A percentile compares a stretch with the other conserved stretches of the same genome.
These are phyloP conservation scores for Sicyos baderoa DNA, from an alignment of 306 rosid genomes.

Conservation along the genomic window DNA sequence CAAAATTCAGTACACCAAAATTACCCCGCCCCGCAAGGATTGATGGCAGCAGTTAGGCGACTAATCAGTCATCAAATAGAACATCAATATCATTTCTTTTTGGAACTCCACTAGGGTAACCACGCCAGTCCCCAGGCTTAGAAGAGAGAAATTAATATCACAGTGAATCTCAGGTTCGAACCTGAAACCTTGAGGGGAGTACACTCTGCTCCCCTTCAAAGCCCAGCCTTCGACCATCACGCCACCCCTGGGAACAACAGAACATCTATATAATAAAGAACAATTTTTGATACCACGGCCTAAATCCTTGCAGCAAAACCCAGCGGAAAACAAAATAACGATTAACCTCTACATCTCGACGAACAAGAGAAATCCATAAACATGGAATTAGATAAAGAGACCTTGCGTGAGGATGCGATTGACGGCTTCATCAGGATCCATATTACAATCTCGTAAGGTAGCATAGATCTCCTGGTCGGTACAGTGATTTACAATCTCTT, in stretches of 20 bases:
- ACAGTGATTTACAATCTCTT: conserved; percentile 74
- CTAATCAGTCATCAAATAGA: not conserved
- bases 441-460: conserved; percentile 84
- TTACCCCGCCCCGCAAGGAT: too few relatives aligned
- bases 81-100: too few relatives aligned
- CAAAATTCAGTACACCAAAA: too few relatives aligned
- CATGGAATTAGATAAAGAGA: conserved; percentile 11
- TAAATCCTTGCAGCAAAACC: not conserved
- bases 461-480: conserved; percentile 95
- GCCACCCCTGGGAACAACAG: not conserved
- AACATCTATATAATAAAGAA: not conserved
- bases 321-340: not conserved
- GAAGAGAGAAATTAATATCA: too few relatives aligned
- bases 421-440: conserved; percentile 99
- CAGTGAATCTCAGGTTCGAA: too few relatives aligned
- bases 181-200: too few relatives aligned
- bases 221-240: too few relatives aligned
- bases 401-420: conserved; percentile 97
- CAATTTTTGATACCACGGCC: conserved; percentile 5
- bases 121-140: too few relatives aligned
- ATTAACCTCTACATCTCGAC: not conserved
- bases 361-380: not conserved
- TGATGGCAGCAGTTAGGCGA: not conserved
- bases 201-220: too few relatives aligned
- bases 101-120: too few relatives aligned